Evolutionary conservation across 345 rosid genomes (phyloP), one percentile per base, ranked within the genome.

Genomic region (Camelina hispida): DNA sequence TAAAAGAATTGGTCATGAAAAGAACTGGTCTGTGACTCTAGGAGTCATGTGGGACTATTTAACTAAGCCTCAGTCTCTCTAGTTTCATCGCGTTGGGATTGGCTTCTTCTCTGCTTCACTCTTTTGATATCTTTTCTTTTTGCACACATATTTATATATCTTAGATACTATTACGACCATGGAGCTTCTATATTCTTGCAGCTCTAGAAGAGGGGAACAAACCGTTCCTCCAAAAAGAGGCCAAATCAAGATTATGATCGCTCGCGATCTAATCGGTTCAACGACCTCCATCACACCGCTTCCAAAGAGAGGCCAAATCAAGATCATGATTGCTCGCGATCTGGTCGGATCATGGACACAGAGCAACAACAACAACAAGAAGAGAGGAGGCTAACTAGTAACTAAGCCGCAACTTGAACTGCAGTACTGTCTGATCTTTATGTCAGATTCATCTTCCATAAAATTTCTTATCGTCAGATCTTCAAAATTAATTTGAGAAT

Each of bases 151-250:
- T 14, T 23, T 23, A 25, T 25, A 25, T 25, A 25, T 25, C 52
- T 61, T 43, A 20, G 34, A 14, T 64, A 22, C 30, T 25, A 25
- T 25, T 25, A 25, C 30, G 30, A 25, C 56, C 20, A 74, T 74
- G 78, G 35, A 74, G 61, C 37, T 58, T 18, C 52, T 44, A 25
- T 66, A 57, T 35, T 15, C 51, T 22, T 66, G 22, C 58, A 51
- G 43, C 32, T 43, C 16, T 5, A 5, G 16, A 43, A 4, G 14
- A 6, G 47, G 15, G 9, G 18, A 46, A 15, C n/a, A n/a, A 15
- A 28, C n/a, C 2, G 17, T 59, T 58, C 73, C 73, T 56, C 74
- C 74, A 0, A 76, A 62, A 40, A 76, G 79, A 76, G 74, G 79
- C 1, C 53, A 7, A 15, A 48, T 75, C 72, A 75, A 57, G 62